These are phyloP conservation scores for Naematelia encephala DNA, from an alignment of 768 basidiomycete species.

Conservation along the genomic window DNA sequence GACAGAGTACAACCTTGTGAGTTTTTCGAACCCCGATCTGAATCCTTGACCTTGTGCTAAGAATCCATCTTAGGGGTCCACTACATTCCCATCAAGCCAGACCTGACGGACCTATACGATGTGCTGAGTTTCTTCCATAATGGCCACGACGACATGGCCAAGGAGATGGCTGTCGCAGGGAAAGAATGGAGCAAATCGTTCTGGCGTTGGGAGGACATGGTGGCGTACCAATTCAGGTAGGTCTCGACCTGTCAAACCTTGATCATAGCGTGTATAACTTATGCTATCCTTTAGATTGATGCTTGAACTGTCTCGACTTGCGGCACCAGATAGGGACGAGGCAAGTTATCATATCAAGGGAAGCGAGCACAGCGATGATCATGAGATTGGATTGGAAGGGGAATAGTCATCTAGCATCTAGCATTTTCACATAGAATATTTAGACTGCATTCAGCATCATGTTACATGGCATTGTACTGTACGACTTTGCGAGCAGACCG, in stretches of 20 bases:
- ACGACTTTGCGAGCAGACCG: no score
- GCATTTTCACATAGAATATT: no score
- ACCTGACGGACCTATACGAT: slow-evolving; percentile 53
- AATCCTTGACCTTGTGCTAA: neutral
- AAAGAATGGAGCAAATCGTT: slow-evolving; percentile 49
- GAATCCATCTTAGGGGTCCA: slow-evolving; percentile 34
- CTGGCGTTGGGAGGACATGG: slow-evolving; percentile 51
- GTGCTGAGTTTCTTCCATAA: slow-evolving; percentile 44
- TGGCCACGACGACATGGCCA: slow-evolving; percentile 50
- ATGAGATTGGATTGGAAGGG: no score
- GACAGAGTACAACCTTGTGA: slow-evolving; percentile 28
- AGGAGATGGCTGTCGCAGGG: slow-evolving; percentile 50
- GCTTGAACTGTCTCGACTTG: slow-evolving; percentile 13
- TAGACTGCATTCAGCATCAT: no score
- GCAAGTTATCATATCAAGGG: slow-evolving; percentile 21
- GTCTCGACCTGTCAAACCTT: slow-evolving; percentile 8
- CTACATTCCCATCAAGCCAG: slow-evolving; percentile 52
- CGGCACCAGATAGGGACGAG: slow-evolving; percentile 18
- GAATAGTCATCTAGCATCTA: neutral
- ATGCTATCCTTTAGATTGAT: slow-evolving; percentile 14
- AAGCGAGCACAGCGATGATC: slow-evolving; percentile 9
- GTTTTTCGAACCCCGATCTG: no score
- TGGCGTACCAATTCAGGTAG: slow-evolving; percentile 46
- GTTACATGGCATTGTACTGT: no score
- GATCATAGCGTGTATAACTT: neutral